Evolutionary conservation across 1,139 yeast species (phyloP).

Genomic region (Debaryomyces sp.): DNA sequence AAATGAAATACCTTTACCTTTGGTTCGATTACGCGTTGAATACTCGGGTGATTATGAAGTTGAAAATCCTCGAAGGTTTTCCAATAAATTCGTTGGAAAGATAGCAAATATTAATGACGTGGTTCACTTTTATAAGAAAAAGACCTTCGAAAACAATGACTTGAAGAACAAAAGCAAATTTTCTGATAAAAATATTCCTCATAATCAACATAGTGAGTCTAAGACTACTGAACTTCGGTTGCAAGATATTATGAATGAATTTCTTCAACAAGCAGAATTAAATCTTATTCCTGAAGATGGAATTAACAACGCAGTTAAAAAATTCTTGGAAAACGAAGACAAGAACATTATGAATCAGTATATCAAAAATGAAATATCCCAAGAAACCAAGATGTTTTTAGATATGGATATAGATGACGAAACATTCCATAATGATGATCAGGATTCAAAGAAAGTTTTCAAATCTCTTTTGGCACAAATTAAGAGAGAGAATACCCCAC

Average conservation of each 20-base stretch:
- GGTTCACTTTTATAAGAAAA: conserved; percentile 65
- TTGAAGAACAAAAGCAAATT: conserved; percentile 23
- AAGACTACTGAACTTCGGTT: conserved; percentile 20
- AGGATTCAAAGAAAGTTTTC: conserved; percentile 30
- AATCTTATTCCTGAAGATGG: conserved; percentile 78
- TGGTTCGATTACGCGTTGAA: conserved; percentile 81
- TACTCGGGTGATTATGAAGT: conserved; percentile 90
- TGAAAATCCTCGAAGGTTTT: conserved; percentile 86
- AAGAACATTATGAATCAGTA: conserved; percentile 68
- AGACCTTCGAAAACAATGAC: conserved; percentile 15
- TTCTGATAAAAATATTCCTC: conserved; percentile 24
- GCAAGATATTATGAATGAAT: conserved; percentile 49
- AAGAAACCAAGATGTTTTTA: conserved; percentile 61
- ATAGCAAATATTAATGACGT: conserved; percentile 92
- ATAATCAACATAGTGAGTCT: conserved; percentile 18
- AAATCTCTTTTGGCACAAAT: conserved; percentile 30
- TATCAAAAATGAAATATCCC: conserved; percentile 65
- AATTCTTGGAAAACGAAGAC: conserved; percentile 82
- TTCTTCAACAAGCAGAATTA: conserved; percentile 63
- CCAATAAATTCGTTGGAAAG: conserved; percentile 85
- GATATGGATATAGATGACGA: conserved; percentile 41
- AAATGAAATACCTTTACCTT: conserved; percentile 61
- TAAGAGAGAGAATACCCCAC: conserved; percentile 18
- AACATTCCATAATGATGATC: conserved; percentile 32
- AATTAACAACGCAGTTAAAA: conserved; percentile 70